Evolutionary conservation across 768 basidiomycete species (phyloP).

Genomic region (Amanita rimosa): DNA sequence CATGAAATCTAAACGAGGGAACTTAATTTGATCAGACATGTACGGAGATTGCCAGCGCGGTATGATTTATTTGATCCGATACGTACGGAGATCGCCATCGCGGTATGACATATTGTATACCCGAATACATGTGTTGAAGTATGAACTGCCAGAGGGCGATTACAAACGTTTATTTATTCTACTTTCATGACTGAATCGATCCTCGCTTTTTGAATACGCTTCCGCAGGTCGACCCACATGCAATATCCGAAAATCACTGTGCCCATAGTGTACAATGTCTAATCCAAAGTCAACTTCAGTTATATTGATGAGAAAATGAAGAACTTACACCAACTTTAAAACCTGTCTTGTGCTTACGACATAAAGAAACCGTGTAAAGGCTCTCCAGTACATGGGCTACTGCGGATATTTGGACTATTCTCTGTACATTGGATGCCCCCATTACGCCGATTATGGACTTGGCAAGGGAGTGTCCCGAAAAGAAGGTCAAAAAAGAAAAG

Average conservation of each 20-base stretch:
- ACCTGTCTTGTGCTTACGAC: conserved; percentile 37
- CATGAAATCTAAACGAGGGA: too few relatives aligned
- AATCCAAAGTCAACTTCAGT: neutral
- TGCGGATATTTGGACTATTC: conserved; percentile 20
- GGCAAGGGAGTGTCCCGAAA: neutral
- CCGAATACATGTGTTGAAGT: too few relatives aligned
- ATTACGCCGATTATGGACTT: neutral
- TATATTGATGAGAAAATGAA: neutral
- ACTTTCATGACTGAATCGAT: conserved; percentile 79
- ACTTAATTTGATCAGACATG: too few relatives aligned
- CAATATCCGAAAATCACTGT: conserved; percentile 47
- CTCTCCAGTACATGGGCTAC: conserved; percentile 34
- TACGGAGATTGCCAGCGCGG: too few relatives aligned
- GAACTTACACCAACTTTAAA: conserved; percentile 25
- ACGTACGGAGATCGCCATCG: too few relatives aligned
- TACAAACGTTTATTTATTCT: too few relatives aligned
- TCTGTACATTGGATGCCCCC: conserved; percentile 10
- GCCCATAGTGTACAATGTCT: conserved; percentile 43
- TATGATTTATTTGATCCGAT: too few relatives aligned
- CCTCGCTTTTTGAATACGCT: conserved; percentile 50
- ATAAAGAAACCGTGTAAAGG: conserved; percentile 35
- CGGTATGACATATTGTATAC: too few relatives aligned
- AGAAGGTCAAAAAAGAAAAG: neutral
- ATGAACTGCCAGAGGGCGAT: too few relatives aligned
- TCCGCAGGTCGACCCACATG: conserved; percentile 40